Percentiles rank a stretch among this genome's conserved stretches.
Evolutionary conservation across 2,329 filamentous ascomycete species (phyloP).

Genomic region (Aspergillus texensis): DNA sequence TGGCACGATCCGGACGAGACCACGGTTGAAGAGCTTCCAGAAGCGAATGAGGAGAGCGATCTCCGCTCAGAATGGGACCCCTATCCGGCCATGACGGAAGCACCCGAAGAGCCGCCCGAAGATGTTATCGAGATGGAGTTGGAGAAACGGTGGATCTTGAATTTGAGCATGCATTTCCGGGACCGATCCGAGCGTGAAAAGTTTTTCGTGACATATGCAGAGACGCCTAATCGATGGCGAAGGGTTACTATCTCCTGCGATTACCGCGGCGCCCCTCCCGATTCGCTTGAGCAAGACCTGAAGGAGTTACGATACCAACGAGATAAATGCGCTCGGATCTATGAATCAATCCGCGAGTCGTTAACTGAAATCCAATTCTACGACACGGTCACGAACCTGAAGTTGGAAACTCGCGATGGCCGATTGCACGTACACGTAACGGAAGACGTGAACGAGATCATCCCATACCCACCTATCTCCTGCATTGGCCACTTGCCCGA

Average conservation of each 20-base stretch:
- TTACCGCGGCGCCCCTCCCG: conserved; percentile 76
- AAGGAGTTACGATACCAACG: conserved; percentile 77
- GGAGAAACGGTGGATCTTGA: conserved; percentile 89
- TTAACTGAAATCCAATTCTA: conserved; percentile 95
- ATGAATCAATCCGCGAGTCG: conserved; percentile 90
- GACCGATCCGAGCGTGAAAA: conserved; percentile 93
- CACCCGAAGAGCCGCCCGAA: conserved; percentile 31
- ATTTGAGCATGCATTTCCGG: conserved; percentile 96
- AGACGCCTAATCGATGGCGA: conserved; percentile 76
- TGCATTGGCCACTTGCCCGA: conserved; percentile 70
- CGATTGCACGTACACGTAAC: conserved; percentile 94
- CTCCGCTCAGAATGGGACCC: conserved; percentile 32
- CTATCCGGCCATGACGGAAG: conserved; percentile 27
- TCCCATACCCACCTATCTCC: conserved; percentile 75
- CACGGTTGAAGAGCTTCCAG: conserved; percentile 35
- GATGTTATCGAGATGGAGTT: conserved; percentile 73
- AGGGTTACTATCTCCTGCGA: conserved; percentile 92
- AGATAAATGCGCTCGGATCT: conserved; percentile 90
- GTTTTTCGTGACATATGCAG: conserved; percentile 94
- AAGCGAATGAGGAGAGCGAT: conserved; percentile 33
- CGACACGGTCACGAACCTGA: conserved; percentile 92
- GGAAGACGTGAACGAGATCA: conserved; percentile 96
- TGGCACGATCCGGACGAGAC: conserved; percentile 35
- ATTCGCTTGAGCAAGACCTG: conserved; percentile 85
- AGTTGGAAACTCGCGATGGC: conserved; percentile 84